Evolutionary conservation across 192 early-diverging fungal species (phyloP).

Genomic region (Coemansia sp.): DNA sequence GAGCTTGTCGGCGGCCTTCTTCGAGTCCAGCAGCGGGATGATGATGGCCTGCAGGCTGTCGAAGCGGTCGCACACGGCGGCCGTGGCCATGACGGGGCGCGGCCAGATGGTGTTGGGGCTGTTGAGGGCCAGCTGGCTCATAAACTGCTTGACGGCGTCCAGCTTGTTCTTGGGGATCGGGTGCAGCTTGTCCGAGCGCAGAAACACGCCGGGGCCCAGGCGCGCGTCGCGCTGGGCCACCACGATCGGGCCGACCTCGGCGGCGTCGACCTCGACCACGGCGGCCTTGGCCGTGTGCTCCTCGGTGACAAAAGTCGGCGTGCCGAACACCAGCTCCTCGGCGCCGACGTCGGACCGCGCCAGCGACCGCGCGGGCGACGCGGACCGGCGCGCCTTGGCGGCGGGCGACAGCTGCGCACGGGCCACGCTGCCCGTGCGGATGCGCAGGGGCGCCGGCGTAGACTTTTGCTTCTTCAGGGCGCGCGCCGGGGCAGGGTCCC

Average conservation of each 20-base stretch:
- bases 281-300: slow-evolving; percentile 37
- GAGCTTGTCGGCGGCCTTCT: slow-evolving; percentile 74
- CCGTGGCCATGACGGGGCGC: slow-evolving; percentile 82
- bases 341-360: slow-evolving; percentile 26
- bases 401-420: slow-evolving; percentile 13
- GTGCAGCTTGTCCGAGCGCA: slow-evolving; percentile 50
- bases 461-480: slow-evolving; percentile 43
- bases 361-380: slow-evolving; percentile 20
- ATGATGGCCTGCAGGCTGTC: slow-evolving; percentile 73
- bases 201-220: slow-evolving; percentile 46
- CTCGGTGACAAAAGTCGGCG: slow-evolving; percentile 38
- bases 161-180: slow-evolving; percentile 50
- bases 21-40: slow-evolving; percentile 73
- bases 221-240: slow-evolving; percentile 40
- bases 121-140: slow-evolving; percentile 39
- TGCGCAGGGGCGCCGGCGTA: slow-evolving; percentile 4
- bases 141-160: slow-evolving; percentile 48
- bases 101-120: slow-evolving; percentile 52
- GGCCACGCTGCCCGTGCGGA: slow-evolving; percentile 9
- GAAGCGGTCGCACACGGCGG: slow-evolving; percentile 72
- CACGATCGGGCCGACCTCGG: slow-evolving; percentile 24
- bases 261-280: slow-evolving; percentile 15
- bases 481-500: slow-evolving; percentile 5
- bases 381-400: slow-evolving; percentile 17
- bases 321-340: slow-evolving; percentile 18